Evolutionary conservation across 495 filamentous ascomycete genomes (phyloP), one percentile per base, ranked within the genome.

Genomic region (Penicillium subrubescens): DNA sequence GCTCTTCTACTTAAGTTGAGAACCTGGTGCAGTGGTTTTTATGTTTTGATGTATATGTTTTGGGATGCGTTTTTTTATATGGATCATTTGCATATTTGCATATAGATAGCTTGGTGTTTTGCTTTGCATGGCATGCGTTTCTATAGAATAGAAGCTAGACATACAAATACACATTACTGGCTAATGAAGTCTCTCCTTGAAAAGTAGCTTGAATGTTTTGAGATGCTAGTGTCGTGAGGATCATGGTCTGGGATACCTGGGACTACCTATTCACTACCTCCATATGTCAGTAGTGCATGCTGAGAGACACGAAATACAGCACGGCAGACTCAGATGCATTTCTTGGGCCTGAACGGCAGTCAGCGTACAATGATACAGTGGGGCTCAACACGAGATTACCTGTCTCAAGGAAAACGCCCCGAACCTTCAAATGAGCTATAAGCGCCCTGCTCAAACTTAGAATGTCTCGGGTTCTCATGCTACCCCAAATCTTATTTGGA

Each of bases 1-100:
- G 78, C 54, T 68, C 67, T 34, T 73, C 69, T 10, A 57, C 63
- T 33, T 77, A 64, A 62, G 48, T 44, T 23, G 43, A 15, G 34
- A 37, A 4, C 25, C 35, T 8, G 21, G 44, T 61, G 27, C 17
- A 1, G 2, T 27, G 25, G 25, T 27, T 51, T 59, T 57, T 50
- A 43, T 39, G 11, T 54, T 43, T 57, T 44, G 23, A 58, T 67
- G 31, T 56, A 56, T 56, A 56, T 56, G 3, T 55, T 56, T 17
- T 54, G n/a, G 31, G 14, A 17, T 15, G 2, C 8, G 46, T 63
- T 48, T 39, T 34, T n/a, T 33, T 33, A 6, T 19, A 31, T 34
- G 46, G 63, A 48, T 31, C 43, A 60, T 62, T 48, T 64, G 48
- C 61, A 60, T 62, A 61, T 63, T 63, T 51, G 56, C 25, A 59